Conservation (phyloP, 2,329 filamentous ascomycete genomes). For the Raffaelea albimanens region DNA sequence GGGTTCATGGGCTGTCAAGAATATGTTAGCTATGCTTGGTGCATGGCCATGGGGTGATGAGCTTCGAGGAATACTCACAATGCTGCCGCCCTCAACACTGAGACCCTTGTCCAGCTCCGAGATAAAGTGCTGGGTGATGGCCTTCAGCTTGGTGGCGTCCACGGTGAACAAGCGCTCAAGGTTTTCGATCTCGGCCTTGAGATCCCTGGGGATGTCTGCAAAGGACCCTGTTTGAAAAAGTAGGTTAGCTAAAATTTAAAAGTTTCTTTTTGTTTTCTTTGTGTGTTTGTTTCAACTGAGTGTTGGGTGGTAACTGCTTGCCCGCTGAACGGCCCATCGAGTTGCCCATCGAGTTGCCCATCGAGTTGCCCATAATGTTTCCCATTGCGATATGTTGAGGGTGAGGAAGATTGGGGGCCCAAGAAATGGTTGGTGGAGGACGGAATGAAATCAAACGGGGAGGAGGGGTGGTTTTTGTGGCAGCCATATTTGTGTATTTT, state of each 20-base stretch:
- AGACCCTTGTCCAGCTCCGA: constrained; percentile 81
- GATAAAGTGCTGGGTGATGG: constrained; percentile 83
- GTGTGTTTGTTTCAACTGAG: not conserved
- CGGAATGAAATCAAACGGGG: too few relatives aligned
- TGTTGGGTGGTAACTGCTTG: not conserved
- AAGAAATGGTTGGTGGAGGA: too few relatives aligned
- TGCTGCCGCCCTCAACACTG: constrained; percentile 79
- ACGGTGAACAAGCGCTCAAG: constrained; percentile 82
- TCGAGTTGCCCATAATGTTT: too few relatives aligned
- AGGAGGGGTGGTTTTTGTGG: too few relatives aligned
- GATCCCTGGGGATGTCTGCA: constrained; percentile 79
- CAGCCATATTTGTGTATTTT: too few relatives aligned
- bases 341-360: too few relatives aligned
- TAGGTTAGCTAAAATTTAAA: not conserved
- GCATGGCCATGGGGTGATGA: too few relatives aligned
- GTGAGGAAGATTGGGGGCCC: too few relatives aligned
- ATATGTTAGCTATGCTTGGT: constrained; percentile 4
- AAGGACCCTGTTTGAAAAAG: constrained; percentile 59
- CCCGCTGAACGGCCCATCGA: too few relatives aligned
- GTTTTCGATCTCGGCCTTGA: constrained; percentile 68
- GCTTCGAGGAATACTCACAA: constrained; percentile 59
- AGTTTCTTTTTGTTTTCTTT: too few relatives aligned
- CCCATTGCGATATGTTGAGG: too few relatives aligned
- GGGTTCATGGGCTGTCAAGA: constrained; percentile 79
- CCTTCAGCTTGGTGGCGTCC: constrained; percentile 69